phyloP scores from a whole-genome alignment of 805 yeast species.

The Ogataea parapolymorpha region DNA sequence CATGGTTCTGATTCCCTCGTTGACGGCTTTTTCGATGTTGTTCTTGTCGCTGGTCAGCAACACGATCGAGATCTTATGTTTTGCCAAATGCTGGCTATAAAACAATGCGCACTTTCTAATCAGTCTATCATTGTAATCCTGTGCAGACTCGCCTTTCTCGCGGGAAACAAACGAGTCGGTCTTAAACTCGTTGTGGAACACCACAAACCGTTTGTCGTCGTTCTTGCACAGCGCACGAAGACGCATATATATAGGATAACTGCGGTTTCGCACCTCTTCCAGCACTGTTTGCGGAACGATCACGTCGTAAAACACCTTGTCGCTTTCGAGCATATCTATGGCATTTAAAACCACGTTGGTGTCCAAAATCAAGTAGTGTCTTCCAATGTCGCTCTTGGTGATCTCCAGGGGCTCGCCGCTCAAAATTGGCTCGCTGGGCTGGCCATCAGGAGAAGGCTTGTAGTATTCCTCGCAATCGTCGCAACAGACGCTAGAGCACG shows the following conservation, averaged over 20 bases:
- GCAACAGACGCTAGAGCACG: slow-evolving; percentile 80
- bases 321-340: slow-evolving; percentile 82
- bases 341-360: slow-evolving; percentile 86
- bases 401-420: slow-evolving; percentile 56
- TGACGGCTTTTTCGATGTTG: slow-evolving; percentile 54
- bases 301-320: slow-evolving; percentile 77
- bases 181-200: slow-evolving; percentile 90
- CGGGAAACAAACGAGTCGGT: slow-evolving; percentile 67
- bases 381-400: slow-evolving; percentile 42
- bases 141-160: slow-evolving; percentile 63
- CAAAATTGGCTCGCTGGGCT: slow-evolving; percentile 62
- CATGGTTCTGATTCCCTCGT: slow-evolving; percentile 51
- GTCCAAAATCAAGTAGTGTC: slow-evolving; percentile 83
- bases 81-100: slow-evolving; percentile 63
- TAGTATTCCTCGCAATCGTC: slow-evolving; percentile 51
- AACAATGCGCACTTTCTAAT: slow-evolving; percentile 72
- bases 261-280: slow-evolving; percentile 86
- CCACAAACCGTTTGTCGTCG: slow-evolving; percentile 79
- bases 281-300: slow-evolving; percentile 93
- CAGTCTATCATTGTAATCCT: slow-evolving; percentile 90
- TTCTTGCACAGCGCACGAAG: slow-evolving; percentile 70
- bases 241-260: slow-evolving; percentile 85
- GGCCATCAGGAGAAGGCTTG: slow-evolving; percentile 64
- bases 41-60: slow-evolving; percentile 76
- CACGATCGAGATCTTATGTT: slow-evolving; percentile 43